Evolutionary conservation across 176 grass and related monocot genomes (phyloP).

Genomic region (Eragrostis curvula): DNA sequence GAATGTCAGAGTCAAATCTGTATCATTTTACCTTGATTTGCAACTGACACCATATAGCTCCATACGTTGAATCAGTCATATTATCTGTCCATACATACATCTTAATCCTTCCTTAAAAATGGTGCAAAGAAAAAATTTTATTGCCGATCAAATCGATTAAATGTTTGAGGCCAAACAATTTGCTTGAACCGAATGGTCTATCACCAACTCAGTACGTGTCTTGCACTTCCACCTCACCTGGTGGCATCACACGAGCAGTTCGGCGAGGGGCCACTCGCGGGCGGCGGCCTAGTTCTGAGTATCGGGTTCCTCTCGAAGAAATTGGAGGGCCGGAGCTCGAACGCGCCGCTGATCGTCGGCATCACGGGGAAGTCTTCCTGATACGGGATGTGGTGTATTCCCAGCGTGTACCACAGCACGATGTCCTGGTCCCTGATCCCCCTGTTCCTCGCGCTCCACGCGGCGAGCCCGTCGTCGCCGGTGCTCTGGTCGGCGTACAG

Average conservation of each 20-base stretch:
- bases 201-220: neutral
- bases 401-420: conserved; percentile 84
- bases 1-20: too few species aligned
- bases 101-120: neutral
- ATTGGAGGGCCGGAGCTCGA: conserved; percentile 81
- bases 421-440: conserved; percentile 63
- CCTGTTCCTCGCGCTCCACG: conserved; percentile 61
- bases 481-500: conserved; percentile 77
- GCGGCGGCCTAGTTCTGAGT: conserved; percentile 24
- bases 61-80: too few species aligned
- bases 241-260: conserved; percentile 34
- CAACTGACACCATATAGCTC: too few species aligned
- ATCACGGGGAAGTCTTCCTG: conserved; percentile 95
- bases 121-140: neutral
- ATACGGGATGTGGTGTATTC: conserved; percentile 78
- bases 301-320: conserved; percentile 89
- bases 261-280: neutral
- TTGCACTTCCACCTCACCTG: neutral
- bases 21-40: too few species aligned
- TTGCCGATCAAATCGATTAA: neutral
- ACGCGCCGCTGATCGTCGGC: conserved; percentile 63
- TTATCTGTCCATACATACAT: too few species aligned
- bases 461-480: conserved; percentile 64
- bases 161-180: neutral
- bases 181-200: neutral